Base-by-base conservation (phyloP, 176 grass and related monocot genomes). In the Triticum aestivum region DNA sequence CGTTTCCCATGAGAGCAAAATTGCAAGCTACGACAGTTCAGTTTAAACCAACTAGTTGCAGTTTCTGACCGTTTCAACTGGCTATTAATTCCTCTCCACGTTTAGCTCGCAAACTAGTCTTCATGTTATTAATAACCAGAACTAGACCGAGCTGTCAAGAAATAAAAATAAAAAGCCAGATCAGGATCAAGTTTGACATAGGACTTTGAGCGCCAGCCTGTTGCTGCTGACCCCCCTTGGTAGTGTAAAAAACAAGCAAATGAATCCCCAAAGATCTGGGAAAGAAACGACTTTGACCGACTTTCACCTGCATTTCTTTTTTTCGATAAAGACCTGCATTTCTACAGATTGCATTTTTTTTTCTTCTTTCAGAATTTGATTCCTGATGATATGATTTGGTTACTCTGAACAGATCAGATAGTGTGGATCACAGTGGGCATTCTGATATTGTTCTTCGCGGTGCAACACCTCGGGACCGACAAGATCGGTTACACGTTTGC, bases 401-500 rank as follows among this genome's bases (percentile, higher is more conserved):
- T 51, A 2, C 23, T 58, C 54, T 83, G 7, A 38, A 72, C 63
- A 96, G 91, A 80, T 63, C n/a, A 80, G n/a, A n/a, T 85, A 12
- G 91, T 90, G 15, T 77, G 77, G 79, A 93, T 96, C 58, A 91
- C 94, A 4, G 87, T 93, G 52, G 89, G 7, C 1, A 93, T 96
- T 44, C 47, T 96, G 29, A 75, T 96, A 37, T 12, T 71, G 18
- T 73, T 96, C 29, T 96, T 96, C 52, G 26, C 69, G 0, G 52
- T 93, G 18, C 94, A 96, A 61, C 82, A 82, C 23, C 89, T 91
- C 23, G 94, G 94, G 5, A 93, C 94, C 1, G 87, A 93, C 68
- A 93, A 85, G 58, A 86, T 96, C 35, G 94, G 94, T 11, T 96
- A 93, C 83, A 83, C 85, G 1, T 96, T 96, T 91, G 94, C 91